A percentile compares a stretch with the other conserved stretches of the same genome.
Conservation (phyloP, 441 rosid species). For the Bocquillonia castaneifolia region DNA sequence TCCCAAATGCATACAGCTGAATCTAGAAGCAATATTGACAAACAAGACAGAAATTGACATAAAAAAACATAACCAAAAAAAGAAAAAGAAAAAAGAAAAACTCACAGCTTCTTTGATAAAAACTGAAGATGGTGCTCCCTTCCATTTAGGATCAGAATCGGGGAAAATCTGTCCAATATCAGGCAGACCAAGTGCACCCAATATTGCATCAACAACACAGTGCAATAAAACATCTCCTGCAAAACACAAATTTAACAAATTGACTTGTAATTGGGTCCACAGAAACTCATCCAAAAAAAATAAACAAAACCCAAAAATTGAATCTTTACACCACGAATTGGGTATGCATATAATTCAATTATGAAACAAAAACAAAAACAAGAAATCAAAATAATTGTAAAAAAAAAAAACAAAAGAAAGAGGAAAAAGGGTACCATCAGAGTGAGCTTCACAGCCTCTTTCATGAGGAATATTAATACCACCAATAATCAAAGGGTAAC, state of each 20-base stretch:
- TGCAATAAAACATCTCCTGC: slow-evolving; percentile 94
- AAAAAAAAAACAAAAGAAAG: background rate
- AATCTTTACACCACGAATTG: slow-evolving; percentile 6
- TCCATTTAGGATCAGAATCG: slow-evolving; percentile 89
- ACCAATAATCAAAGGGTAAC: slow-evolving; percentile 87
- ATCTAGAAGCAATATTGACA: background rate
- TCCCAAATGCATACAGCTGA: background rate
- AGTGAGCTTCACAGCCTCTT: slow-evolving; percentile 96
- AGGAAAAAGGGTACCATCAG: slow-evolving; percentile 55
- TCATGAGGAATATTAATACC: slow-evolving; percentile 86
- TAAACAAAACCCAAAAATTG: background rate
- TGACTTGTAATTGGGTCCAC: background rate
- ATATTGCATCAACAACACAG: slow-evolving; percentile 95
- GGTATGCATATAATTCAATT: background rate
- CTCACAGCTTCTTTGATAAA: slow-evolving; percentile 94
- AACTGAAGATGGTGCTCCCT: slow-evolving; percentile 85
- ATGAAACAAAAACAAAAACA: background rate
- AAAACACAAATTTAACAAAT: background rate
- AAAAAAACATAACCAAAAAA: background rate
- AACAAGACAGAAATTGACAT: background rate
- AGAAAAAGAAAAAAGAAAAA: slow-evolving; percentile 10
- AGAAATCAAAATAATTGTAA: background rate
- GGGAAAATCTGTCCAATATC: slow-evolving; percentile 97
- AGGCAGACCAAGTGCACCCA: slow-evolving; percentile 93
- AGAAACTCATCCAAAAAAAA: slow-evolving; percentile 3